A percentile compares a stretch with the other conserved stretches of the same genome.
Conservation (phyloP, 2,329 filamentous ascomycete genomes). For the Nemania diffusa region DNA sequence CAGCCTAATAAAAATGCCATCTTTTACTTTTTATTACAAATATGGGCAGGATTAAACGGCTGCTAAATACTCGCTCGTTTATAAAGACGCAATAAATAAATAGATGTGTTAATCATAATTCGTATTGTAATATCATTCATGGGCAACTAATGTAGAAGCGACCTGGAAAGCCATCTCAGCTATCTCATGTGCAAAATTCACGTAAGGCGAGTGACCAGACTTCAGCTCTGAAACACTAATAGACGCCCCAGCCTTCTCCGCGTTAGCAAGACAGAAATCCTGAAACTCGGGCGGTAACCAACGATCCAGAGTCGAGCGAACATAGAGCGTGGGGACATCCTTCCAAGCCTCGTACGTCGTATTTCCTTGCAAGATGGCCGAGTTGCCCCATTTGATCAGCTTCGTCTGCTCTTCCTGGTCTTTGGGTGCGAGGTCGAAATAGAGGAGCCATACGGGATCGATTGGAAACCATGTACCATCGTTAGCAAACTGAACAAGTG, state of each 20-base stretch:
- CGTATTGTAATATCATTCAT: neutral
- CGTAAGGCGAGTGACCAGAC: slow-evolving; percentile 1
- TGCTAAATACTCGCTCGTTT: too few relatives aligned
- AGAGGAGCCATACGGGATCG: neutral
- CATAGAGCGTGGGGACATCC: slow-evolving; percentile 14
- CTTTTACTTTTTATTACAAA: too few relatives aligned
- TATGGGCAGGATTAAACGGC: too few relatives aligned
- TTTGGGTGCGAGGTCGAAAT: neutral
- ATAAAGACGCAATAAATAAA: too few relatives aligned
- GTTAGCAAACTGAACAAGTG: neutral
- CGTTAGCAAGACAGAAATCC: slow-evolving; percentile 1
- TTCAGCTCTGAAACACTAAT: neutral
- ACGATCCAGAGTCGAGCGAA: slow-evolving; percentile 16
- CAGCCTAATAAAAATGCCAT: too few relatives aligned
- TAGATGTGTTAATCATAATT: too few relatives aligned
- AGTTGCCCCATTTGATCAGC: slow-evolving; percentile 1
- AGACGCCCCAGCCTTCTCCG: neutral
- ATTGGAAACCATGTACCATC: slow-evolving; percentile 2
- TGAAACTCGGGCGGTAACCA: slow-evolving; percentile 18
- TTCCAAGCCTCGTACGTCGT: slow-evolving; percentile 21
- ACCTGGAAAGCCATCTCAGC: neutral
- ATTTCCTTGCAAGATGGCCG: neutral
- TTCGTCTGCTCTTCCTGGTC: slow-evolving; percentile 5
- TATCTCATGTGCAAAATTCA: neutral
- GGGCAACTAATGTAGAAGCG: neutral